phyloP scores from a whole-genome alignment of 768 basidiomycete species.

The Psilocybe subaeruginosa region DNA sequence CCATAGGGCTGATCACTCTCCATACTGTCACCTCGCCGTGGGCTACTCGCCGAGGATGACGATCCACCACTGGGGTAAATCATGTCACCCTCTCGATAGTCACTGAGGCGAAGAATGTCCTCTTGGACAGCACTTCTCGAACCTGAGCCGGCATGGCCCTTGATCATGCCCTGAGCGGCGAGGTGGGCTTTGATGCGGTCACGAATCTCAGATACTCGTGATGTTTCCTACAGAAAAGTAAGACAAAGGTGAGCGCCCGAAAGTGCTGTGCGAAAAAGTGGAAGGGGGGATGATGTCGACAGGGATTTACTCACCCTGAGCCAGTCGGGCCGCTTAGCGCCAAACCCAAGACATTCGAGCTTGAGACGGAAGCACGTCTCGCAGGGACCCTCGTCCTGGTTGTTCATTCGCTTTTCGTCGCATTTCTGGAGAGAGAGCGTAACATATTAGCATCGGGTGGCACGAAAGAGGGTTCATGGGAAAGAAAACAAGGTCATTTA shows the following conservation, averaged over 20 bases:
- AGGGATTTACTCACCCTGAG: conserved; percentile 59
- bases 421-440: conserved; percentile 63
- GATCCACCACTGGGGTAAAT: conserved; percentile 34
- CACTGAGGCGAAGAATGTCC: conserved; percentile 54
- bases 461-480: conserved; percentile 1
- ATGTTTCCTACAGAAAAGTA: conserved; percentile 55
- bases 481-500: conserved; percentile 30
- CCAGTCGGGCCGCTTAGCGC: conserved; percentile 86
- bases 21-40: conserved; percentile 26
- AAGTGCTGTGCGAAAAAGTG: neutral
- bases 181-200: conserved; percentile 82
- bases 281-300: conserved; percentile 5
- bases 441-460: conserved; percentile 9
- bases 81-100: conserved; percentile 34
- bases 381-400: conserved; percentile 60
- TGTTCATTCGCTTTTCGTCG: conserved; percentile 63
- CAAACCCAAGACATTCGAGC: conserved; percentile 86
- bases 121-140: conserved; percentile 59
- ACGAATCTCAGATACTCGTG: conserved; percentile 67
- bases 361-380: conserved; percentile 78
- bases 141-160: conserved; percentile 78
- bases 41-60: conserved; percentile 36
- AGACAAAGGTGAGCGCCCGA: conserved; percentile 1
- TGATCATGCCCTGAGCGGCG: conserved; percentile 86
- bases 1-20: conserved; percentile 25